Evolutionary conservation across 345 rosid species (phyloP), one percentile per base, ranked within the genome.

Genomic region (Hibiscus tridactylites): DNA sequence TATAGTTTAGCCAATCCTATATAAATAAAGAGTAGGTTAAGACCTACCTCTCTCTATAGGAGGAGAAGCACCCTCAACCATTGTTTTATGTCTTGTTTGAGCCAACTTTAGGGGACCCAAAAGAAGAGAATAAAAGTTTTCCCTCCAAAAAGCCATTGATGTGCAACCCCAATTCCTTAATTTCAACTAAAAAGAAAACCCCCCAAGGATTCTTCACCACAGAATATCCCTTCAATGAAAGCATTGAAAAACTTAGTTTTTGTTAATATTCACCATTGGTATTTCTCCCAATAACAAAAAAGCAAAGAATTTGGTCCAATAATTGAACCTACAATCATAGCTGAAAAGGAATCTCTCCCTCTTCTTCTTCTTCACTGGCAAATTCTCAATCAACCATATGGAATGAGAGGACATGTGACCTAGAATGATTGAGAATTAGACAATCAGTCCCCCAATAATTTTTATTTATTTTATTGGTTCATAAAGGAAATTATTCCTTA

Each of bases 61-160:
- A 28, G 53, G 24, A 46, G 54, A 70, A 70, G 52, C 33, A 57
- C n/a, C 73, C 33, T 35, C 53, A 57, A 4, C 73, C 73, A 39
- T 56, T 70, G 64, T 12, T 57, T 70, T 65, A 29, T 44, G 35
- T 24, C 56, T 5, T 46, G 17, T 70, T 70, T 70, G 49, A 54
- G 6, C 63, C 50, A 56, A 53, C 73, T 70, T 39, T 70, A 56
- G 64, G 53, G 64, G 50, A 58, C 26, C 71, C 60, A 49, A 67
- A 28, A 8, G 8, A 26, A 12, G 3, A 50, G 44, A 50, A 49
- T 28, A 29, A 68, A 50, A 50, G 50, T 17, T 54, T 53, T 53
- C 31, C 29, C 31, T 31, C 28, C 26, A 6, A 47, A 33, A 53
- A 68, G 72, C 61, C 72, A 52, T 54, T 53, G 72, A 69, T 52